Evolutionary conservation across 2,329 filamentous ascomycete genomes (phyloP).

Genomic region (Arthrobotrys sphaeroides): DNA sequence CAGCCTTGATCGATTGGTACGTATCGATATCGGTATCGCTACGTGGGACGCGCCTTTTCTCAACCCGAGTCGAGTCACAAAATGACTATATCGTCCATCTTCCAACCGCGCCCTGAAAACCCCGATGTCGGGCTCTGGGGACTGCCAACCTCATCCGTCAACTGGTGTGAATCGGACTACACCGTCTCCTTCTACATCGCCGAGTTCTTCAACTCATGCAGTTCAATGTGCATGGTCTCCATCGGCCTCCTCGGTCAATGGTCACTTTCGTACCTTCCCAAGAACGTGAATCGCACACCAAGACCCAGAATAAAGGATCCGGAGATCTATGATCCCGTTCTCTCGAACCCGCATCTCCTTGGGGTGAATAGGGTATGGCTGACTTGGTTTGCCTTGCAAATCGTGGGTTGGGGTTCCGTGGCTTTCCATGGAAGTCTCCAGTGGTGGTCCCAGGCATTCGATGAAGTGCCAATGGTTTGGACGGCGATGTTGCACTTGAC

Average conservation of each 20-base stretch:
- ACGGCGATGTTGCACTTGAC: constrained; percentile 29
- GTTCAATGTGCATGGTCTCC: constrained; percentile 39
- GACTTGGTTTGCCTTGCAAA: constrained; percentile 45
- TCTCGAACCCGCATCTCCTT: constrained; percentile 10
- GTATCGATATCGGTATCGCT: background rate
- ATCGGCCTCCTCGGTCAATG: constrained; percentile 45
- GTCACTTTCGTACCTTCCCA: constrained; percentile 20
- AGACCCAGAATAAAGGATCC: background rate
- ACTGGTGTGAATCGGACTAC: constrained; percentile 52
- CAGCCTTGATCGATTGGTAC: background rate
- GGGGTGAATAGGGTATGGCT: constrained; percentile 33
- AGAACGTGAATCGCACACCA: constrained; percentile 13
- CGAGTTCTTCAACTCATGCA: constrained; percentile 48
- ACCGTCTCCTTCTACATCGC: constrained; percentile 47
- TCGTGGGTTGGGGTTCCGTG: constrained; percentile 49
- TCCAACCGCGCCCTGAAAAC: constrained; percentile 88
- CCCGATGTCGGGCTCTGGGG: constrained; percentile 80
- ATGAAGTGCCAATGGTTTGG: constrained; percentile 53
- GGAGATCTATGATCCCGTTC: constrained; percentile 38
- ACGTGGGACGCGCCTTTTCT: background rate
- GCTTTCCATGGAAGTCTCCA: constrained; percentile 48
- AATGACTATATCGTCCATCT: constrained; percentile 78
- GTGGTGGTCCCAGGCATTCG: constrained; percentile 48
- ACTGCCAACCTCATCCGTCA: constrained; percentile 62
- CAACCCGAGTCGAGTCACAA: background rate